These are phyloP conservation scores for Ceratocystis harringtonii DNA, from an alignment of 2,329 filamentous ascomycete species.

Conservation along the genomic window DNA sequence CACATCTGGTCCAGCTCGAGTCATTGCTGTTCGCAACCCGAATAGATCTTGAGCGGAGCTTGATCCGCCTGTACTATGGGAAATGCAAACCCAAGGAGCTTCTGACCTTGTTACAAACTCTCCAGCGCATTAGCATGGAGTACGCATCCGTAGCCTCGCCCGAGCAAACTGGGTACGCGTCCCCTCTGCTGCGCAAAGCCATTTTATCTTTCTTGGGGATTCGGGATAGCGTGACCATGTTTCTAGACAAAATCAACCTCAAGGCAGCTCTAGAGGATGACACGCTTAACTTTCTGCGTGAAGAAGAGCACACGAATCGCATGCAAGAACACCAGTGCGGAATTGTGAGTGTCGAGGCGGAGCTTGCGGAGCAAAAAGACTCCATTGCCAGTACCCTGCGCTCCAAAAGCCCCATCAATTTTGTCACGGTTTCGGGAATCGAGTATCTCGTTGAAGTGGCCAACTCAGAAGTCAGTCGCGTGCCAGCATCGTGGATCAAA, in stretches of 20 bases:
- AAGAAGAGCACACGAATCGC: slow-evolving; percentile 72
- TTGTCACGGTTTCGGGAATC: slow-evolving; percentile 74
- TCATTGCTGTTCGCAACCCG: slow-evolving; percentile 55
- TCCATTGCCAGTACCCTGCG: slow-evolving; percentile 58
- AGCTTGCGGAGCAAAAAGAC: slow-evolving; percentile 61
- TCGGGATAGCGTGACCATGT: slow-evolving; percentile 52
- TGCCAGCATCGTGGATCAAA: slow-evolving; percentile 89
- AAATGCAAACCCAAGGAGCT: slow-evolving; percentile 87
- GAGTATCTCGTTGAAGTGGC: slow-evolving; percentile 90
- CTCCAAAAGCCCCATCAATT: slow-evolving; percentile 54
- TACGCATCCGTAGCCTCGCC: slow-evolving; percentile 53
- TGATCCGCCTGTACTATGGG: slow-evolving; percentile 94
- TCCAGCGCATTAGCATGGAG: slow-evolving; percentile 67
- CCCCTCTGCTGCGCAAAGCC: slow-evolving; percentile 52
- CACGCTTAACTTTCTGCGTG: slow-evolving; percentile 86
- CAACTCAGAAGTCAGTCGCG: slow-evolving; percentile 65
- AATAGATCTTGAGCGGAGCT: slow-evolving; percentile 70
- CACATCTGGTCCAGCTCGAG: slow-evolving; percentile 58
- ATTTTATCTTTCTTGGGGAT: slow-evolving; percentile 66
- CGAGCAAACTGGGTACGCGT: slow-evolving; percentile 56
- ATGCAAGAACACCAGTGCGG: slow-evolving; percentile 81
- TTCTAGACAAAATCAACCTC: slow-evolving; percentile 72
- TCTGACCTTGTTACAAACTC: slow-evolving; percentile 65
- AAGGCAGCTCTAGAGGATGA: slow-evolving; percentile 73
- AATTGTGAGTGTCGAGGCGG: slow-evolving; percentile 83